Percentiles rank a stretch among this genome's conserved stretches.
phyloP scores from a whole-genome alignment of 345 rosid species.

The Pistacia atlantica region DNA sequence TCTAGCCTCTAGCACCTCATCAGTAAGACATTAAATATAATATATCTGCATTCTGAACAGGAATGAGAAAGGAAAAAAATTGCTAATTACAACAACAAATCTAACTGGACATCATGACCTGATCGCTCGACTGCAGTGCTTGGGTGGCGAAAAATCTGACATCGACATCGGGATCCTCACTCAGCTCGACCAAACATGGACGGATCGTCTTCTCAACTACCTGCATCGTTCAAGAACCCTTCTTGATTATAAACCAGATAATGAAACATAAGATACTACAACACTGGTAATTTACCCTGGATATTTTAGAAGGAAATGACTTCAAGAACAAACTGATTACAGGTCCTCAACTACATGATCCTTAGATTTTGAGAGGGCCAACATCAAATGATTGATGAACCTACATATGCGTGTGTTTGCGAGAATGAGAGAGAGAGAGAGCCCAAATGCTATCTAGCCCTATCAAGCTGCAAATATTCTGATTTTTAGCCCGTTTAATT shows the following conservation, averaged over 20 bases:
- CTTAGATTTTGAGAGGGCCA: neutral
- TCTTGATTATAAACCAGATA: neutral
- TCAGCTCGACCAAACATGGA: slow-evolving; percentile 67
- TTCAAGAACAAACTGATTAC: neutral
- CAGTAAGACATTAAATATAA: slow-evolving; percentile 6
- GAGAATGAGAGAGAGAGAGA: neutral
- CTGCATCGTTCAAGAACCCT: slow-evolving; percentile 35
- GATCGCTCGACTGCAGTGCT: slow-evolving; percentile 59
- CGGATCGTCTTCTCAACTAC: slow-evolving; percentile 69
- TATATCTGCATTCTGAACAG: slow-evolving; percentile 12
- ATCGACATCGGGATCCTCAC: slow-evolving; percentile 82
- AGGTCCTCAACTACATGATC: neutral
- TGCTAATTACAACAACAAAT: slow-evolving; percentile 11
- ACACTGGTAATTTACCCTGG: neutral
- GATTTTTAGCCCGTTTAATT: neutral
- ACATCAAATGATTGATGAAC: neutral
- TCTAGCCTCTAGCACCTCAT: slow-evolving; percentile 6
- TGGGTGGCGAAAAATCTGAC: slow-evolving; percentile 68
- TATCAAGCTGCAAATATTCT: neutral
- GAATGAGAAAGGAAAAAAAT: neutral
- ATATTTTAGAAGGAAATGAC: neutral
- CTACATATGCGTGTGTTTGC: neutral
- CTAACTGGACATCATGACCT: slow-evolving; percentile 65
- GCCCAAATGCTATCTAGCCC: neutral
- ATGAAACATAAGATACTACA: neutral